These are phyloP conservation scores for Jasminum sambac DNA, from an alignment of 257 asterid genomes.

Conservation along the genomic window DNA sequence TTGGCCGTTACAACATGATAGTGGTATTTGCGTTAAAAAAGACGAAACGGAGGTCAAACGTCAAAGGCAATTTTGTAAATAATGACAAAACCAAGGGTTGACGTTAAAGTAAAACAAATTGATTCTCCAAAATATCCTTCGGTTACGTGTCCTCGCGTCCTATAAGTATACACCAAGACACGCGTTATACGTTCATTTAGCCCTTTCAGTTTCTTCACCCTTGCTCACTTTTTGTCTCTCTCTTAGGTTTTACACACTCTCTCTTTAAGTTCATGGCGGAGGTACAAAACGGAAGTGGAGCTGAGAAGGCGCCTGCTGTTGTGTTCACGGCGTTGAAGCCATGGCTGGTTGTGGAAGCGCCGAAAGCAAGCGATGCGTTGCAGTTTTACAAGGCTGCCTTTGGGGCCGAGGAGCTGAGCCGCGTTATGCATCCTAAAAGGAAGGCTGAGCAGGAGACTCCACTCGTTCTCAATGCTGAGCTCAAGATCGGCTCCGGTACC, in stretches of 20 bases:
- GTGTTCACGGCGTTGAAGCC: constrained; percentile 57
- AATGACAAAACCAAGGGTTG: constrained; percentile 25
- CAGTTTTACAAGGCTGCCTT: constrained; percentile 80
- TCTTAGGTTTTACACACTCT: constrained; percentile 31
- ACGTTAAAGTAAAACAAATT: constrained; percentile 12
- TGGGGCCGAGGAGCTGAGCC: constrained; percentile 83
- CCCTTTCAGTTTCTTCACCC: neutral
- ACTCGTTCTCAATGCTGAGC: constrained; percentile 59
- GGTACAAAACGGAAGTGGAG: constrained; percentile 33
- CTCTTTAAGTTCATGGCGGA: constrained; percentile 45
- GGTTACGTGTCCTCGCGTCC: constrained; percentile 57
- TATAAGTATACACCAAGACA: constrained; percentile 42
- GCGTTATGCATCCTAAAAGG: constrained; percentile 65
- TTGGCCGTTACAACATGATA: constrained; percentile 33
- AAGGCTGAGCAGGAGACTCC: constrained; percentile 91
- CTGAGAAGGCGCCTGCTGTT: constrained; percentile 34
- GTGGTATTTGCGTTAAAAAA: constrained; percentile 35
- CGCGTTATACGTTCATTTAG: neutral
- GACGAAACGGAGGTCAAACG: constrained; percentile 17
- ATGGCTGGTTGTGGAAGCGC: constrained; percentile 63
- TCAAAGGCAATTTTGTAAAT: constrained; percentile 24
- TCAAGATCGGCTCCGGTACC: constrained; percentile 56
- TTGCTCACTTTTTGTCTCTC: constrained; percentile 13
- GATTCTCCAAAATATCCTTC: constrained; percentile 38
- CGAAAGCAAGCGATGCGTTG: constrained; percentile 73